Base-by-base conservation (phyloP, 371 early-diverging fungal genomes). In the Dinochytrium kinnereticum region DNA sequence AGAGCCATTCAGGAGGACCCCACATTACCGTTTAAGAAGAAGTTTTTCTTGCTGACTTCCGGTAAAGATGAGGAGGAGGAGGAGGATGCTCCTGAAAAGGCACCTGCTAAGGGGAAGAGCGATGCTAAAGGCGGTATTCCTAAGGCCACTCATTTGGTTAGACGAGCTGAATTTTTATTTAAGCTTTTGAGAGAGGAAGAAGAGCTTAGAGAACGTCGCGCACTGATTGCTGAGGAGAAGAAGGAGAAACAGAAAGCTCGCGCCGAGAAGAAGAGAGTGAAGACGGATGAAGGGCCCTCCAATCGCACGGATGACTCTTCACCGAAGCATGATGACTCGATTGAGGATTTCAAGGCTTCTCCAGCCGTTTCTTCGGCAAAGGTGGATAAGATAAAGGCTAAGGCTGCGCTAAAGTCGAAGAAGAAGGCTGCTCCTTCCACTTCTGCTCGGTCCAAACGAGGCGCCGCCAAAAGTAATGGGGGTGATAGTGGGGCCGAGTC, bases 111-210 rank as follows among this genome's bases (percentile, higher is more conserved):
- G 44, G 38, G 40, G n/a, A 37, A 40, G 24, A 15, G 7, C 7
- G 66, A 66, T 2, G 26, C 26, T 30, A 66, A 66, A 44, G 66
- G 66, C n/a, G 49, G 38, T 37, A 89, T 93, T 19, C 96, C 95
- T 13, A 93, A 93, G 81, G 86, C 92, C 0, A 87, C 93, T 44
- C 96, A 96, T 79, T 80, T 96, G 40, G 90, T 89, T 1, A 89
- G 98, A 1, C 88, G 98, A n/a, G 94, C 93, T 28, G 95, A 96
- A 68, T 95, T 94, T 66, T 80, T 97, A 72, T 83, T 97, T 69
- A 94, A 95, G 83, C 86, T 92, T 1, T 82, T 96, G 31, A 84
- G 88, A 0, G 92, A 92, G 38, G 65, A 80, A 49, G 75, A 80
- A 40, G 76, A 79, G 24, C 30, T 59, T 19, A 69, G 73, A 40